These are phyloP conservation scores for Blastomyces silverae DNA, from an alignment of 2,329 filamentous ascomycete species.

Conservation along the genomic window DNA sequence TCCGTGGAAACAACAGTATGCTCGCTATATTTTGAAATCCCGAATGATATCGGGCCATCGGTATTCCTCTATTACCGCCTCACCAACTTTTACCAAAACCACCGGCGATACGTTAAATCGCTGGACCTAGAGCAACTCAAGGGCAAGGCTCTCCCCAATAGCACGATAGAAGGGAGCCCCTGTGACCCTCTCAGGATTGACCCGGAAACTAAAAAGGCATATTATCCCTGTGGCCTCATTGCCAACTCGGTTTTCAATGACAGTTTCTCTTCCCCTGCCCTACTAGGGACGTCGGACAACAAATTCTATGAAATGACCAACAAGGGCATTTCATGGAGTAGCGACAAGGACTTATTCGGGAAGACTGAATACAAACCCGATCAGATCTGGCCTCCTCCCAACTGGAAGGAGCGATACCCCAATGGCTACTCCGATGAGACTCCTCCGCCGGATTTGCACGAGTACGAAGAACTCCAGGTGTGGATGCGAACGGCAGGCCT, in stretches of 20 bases:
- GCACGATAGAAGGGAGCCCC: constrained; percentile 58
- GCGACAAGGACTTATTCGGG: constrained; percentile 74
- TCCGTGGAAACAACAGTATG: constrained; percentile 51
- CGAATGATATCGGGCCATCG: constrained; percentile 69
- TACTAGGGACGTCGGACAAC: constrained; percentile 48
- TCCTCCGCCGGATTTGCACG: constrained; percentile 63
- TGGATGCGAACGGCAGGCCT: constrained; percentile 98
- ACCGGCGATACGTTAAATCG: constrained; percentile 89
- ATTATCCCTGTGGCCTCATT: constrained; percentile 92
- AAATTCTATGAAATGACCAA: constrained; percentile 68
- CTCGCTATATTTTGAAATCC: constrained; percentile 69
- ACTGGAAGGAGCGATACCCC: constrained; percentile 69
- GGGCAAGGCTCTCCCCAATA: constrained; percentile 56
- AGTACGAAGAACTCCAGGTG: constrained; percentile 83
- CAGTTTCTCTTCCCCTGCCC: constrained; percentile 62
- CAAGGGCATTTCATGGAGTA: constrained; percentile 75
- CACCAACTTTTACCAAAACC: constrained; percentile 98
- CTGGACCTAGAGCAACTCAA: constrained; percentile 77
- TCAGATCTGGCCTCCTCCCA: constrained; percentile 72
- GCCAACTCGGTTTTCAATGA: constrained; percentile 98
- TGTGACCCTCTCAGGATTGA: constrained; percentile 66
- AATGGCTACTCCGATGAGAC: constrained; percentile 59
- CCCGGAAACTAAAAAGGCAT: constrained; percentile 54
- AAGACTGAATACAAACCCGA: constrained; percentile 57
- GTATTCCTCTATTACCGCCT: constrained; percentile 93